These are phyloP conservation scores for Paxillus ammoniavirescens DNA, from an alignment of 768 basidiomycete species.

Conservation along the genomic window DNA sequence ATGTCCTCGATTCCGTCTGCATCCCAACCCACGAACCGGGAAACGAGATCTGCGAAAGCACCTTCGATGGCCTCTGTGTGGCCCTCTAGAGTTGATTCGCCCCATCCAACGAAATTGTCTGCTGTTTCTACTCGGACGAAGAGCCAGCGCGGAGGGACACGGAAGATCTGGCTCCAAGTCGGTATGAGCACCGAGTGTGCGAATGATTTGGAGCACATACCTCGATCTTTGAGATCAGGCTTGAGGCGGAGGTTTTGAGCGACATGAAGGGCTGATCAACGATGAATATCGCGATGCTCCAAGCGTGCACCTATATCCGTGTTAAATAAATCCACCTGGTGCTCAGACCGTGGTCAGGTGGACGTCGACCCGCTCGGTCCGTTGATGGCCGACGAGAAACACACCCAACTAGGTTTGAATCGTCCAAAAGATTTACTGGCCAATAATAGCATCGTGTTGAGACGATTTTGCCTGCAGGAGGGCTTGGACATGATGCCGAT, in stretches of 20 bases:
- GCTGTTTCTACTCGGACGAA: slow-evolving; percentile 69
- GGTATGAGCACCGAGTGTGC: background rate
- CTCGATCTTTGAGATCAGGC: slow-evolving; percentile 30
- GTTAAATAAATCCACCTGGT: too few species aligned
- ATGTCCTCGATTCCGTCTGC: slow-evolving; percentile 71
- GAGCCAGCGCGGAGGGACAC: slow-evolving; percentile 70
- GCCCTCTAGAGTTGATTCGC: slow-evolving; percentile 68
- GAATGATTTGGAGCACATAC: slow-evolving; percentile 3
- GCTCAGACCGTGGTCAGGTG: background rate
- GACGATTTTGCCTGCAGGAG: background rate
- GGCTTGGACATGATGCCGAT: too few species aligned
- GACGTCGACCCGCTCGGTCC: background rate
- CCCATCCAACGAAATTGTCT: slow-evolving; percentile 68
- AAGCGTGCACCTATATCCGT: too few species aligned
- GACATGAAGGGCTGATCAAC: slow-evolving; percentile 8
- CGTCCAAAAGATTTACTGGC: too few species aligned
- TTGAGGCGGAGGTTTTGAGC: slow-evolving; percentile 11
- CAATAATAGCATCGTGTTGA: background rate
- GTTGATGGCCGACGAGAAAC: background rate
- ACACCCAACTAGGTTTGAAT: too few species aligned
- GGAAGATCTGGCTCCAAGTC: slow-evolving; percentile 46
- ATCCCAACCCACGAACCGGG: slow-evolving; percentile 59
- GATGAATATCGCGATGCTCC: background rate
- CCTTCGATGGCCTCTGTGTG: slow-evolving; percentile 77
- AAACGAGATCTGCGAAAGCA: slow-evolving; percentile 55